These are phyloP conservation scores for Tetracentron sinense DNA, from an alignment of 164 flowering plant species.

Conservation along the genomic window DNA sequence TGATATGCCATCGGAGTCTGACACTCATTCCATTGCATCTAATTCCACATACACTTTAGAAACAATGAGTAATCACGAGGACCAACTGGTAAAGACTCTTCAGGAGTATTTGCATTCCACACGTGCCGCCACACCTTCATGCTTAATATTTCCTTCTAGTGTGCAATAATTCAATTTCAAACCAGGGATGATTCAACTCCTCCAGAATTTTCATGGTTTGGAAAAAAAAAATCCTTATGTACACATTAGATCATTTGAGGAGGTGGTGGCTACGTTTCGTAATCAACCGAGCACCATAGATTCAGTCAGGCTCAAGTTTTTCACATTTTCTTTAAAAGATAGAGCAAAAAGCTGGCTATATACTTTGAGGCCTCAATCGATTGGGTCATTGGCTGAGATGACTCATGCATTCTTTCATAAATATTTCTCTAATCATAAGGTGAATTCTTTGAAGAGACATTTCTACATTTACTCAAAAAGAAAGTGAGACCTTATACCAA, in stretches of 20 bases:
- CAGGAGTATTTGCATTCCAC: not conserved
- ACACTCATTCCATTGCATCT: too few relatives aligned
- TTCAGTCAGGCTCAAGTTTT: not conserved
- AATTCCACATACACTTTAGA: too few relatives aligned
- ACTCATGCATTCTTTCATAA: constrained; percentile 2
- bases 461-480: too few relatives aligned
- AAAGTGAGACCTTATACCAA: too few relatives aligned
- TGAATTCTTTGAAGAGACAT: not conserved
- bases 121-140: constrained; percentile 3
- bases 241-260: constrained; percentile 7
- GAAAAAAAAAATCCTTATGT: constrained; percentile 1
- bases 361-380: not conserved
- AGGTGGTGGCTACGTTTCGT: not conserved
- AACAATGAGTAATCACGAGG: too few relatives aligned
- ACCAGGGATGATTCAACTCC: too few relatives aligned
- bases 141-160: too few relatives aligned
- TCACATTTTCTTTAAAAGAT: not conserved
- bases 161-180: too few relatives aligned
- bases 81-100: not conserved
- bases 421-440: constrained; percentile 3
- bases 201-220: not conserved
- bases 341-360: constrained; percentile 9
- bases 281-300: not conserved
- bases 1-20: too few relatives aligned
- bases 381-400: constrained; percentile 3